Base-by-base conservation (phyloP, 148 eudicot species). In the Polygonum maritimum region DNA sequence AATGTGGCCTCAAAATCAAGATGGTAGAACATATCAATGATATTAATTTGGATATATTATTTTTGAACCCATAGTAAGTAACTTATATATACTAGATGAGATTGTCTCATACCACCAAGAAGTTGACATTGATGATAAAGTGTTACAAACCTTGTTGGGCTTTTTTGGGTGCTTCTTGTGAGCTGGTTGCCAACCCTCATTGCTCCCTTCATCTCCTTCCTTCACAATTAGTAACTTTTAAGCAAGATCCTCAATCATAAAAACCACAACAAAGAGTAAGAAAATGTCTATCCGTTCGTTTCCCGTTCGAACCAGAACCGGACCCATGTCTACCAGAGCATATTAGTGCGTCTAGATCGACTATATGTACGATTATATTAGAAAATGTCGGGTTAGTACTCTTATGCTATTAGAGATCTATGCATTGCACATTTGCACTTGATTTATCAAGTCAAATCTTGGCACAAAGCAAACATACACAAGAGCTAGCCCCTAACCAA, bases 131-230 rank as follows among this genome's bases (percentile, higher is more conserved):
- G 33, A 5, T 8, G 11, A 39, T 12, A 33, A 11, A 39, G 41
- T 33, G 41, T 12, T 38, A 9, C 7, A n/a, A 38, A 70, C 73
- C 48, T 70, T 71, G 12, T 72, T 44, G 9, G 54, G 31, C 14
- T 9, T 38, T 44, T n/a, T 72, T 21, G 52, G 49, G 38, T 72
- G 31, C 54, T 72, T 71, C 52, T 44, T 72, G 71, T 72, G 74
- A 13, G 35, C 49, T 19, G 74, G 49, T 45, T 72, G 74, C 54
- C 74, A 72, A 45, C 74, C 74, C 44, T 72, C 36, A 19, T 38
- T 41, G 48, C 10, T 36, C 47, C 39, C 48, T 7, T 70, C 14
- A 16, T 19, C 38, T 41, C 3, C 33, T 72, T 72, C 54, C 74
- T 72, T 19, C 6, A 9, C 15, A 72, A 11, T 4, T 38, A 70